phyloP scores from a whole-genome alignment of 495 filamentous ascomycete species.

The Chaetomium tenue region DNA sequence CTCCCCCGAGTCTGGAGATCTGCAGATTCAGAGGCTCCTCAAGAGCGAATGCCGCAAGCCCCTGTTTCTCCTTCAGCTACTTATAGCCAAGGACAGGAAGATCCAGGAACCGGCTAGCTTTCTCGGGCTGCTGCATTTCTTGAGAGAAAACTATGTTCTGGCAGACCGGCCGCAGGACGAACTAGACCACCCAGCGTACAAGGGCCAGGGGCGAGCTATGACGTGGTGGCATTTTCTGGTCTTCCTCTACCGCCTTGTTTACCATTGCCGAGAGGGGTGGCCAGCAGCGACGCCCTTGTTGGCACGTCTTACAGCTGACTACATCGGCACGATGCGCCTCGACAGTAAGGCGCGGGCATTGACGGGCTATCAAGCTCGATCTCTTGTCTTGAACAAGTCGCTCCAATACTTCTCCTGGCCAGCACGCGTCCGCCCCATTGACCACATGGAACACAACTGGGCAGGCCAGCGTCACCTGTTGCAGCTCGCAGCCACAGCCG shows the following conservation, averaged over 20 bases:
- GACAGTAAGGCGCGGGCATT: constrained; percentile 3
- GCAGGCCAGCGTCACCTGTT: constrained; percentile 45
- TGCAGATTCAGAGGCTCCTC: constrained; percentile 37
- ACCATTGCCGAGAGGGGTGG: constrained; percentile 36
- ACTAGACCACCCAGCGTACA: not conserved
- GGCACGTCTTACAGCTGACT: constrained; percentile 36
- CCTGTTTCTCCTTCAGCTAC: constrained; percentile 38
- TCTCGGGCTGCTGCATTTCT: constrained; percentile 35
- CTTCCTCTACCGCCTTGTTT: constrained; percentile 36
- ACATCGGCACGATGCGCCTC: constrained; percentile 34
- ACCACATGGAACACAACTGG: constrained; percentile 45
- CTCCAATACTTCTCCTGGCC: constrained; percentile 35
- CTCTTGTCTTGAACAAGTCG: constrained; percentile 39
- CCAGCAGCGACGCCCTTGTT: constrained; percentile 38
- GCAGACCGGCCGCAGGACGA: constrained; percentile 22
- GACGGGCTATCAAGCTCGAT: constrained; percentile 28
- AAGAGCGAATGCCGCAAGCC: constrained; percentile 38
- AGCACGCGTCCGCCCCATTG: constrained; percentile 31
- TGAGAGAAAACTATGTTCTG: constrained; percentile 34
- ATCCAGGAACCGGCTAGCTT: constrained; percentile 33
- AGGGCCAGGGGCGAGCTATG: constrained; percentile 23
- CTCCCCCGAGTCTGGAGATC: constrained; percentile 36
- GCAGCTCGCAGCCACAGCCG: constrained; percentile 35
- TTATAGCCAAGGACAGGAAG: constrained; percentile 36
- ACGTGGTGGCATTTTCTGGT: constrained; percentile 36